Conservation (phyloP, 768 basidiomycete genomes). For the Terana coerulea region DNA sequence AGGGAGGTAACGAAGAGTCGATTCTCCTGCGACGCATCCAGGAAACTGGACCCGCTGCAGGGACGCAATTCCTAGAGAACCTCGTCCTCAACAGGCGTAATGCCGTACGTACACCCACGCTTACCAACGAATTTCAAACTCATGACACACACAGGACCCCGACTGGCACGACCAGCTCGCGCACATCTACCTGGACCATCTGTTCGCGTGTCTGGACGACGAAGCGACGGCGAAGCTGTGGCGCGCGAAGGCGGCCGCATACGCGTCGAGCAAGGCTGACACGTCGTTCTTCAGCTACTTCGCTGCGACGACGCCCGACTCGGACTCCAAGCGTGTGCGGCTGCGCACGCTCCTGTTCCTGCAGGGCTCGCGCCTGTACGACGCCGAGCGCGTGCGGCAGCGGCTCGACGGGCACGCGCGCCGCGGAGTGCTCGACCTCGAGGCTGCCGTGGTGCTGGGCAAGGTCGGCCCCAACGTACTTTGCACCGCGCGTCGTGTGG, state of each 20-base stretch:
- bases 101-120: slow-evolving; percentile 37
- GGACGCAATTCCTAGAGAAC: slow-evolving; percentile 73
- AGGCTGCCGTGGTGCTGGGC: slow-evolving; percentile 74
- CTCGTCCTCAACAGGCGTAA: slow-evolving; percentile 69
- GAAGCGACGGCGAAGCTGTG: slow-evolving; percentile 59
- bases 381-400: slow-evolving; percentile 43
- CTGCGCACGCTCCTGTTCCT: slow-evolving; percentile 78
- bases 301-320: slow-evolving; percentile 78
- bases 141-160: slow-evolving; percentile 38
- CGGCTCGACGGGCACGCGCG: slow-evolving; percentile 40
- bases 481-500: not conserved
- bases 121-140: not conserved
- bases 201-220: slow-evolving; percentile 46
- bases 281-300: slow-evolving; percentile 70
- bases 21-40: slow-evolving; percentile 52
- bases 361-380: slow-evolving; percentile 70
- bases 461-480: slow-evolving; percentile 45
- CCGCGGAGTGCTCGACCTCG: slow-evolving; percentile 57
- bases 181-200: slow-evolving; percentile 46
- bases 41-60: slow-evolving; percentile 55
- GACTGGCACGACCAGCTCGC: slow-evolving; percentile 70
- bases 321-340: slow-evolving; percentile 65
- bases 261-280: slow-evolving; percentile 25
- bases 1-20: slow-evolving; percentile 50
- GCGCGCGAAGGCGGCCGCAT: slow-evolving; percentile 53